Conservation (phyloP, 768 basidiomycete species). For the Hysterangium stoloniferum region DNA sequence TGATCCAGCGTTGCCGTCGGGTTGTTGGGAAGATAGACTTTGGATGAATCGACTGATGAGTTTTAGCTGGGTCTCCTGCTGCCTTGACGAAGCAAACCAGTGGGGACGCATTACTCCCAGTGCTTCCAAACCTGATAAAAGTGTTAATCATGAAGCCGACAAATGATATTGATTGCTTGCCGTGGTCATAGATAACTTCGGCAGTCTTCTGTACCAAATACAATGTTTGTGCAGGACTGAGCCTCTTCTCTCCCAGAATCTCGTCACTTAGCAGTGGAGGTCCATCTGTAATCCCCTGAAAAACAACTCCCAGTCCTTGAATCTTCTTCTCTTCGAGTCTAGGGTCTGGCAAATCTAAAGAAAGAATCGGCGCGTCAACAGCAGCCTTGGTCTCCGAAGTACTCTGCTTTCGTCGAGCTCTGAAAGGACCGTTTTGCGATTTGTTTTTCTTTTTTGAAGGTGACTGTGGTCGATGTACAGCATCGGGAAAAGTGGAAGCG, state of each 20-base stretch:
- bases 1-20: constrained; percentile 41
- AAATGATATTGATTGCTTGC: constrained; percentile 31
- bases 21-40: constrained; percentile 42
- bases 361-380: constrained; percentile 43
- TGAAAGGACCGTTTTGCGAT: not conserved
- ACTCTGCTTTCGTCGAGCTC: not conserved
- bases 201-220: constrained; percentile 60
- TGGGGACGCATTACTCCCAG: constrained; percentile 82
- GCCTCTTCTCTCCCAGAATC: constrained; percentile 46
- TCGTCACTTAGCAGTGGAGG: constrained; percentile 41
- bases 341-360: constrained; percentile 50
- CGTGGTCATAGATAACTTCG: constrained; percentile 55
- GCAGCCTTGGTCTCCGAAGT: constrained; percentile 20
- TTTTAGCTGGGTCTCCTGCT: constrained; percentile 45
- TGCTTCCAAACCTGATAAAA: constrained; percentile 57
- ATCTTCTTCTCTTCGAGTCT: constrained; percentile 41
- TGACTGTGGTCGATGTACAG: not conserved
- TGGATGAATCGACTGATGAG: constrained; percentile 63
- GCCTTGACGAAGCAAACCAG: constrained; percentile 61
- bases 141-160: constrained; percentile 1
- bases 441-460: not conserved
- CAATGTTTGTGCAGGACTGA: constrained; percentile 58
- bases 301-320: constrained; percentile 42
- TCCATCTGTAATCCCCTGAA: constrained; percentile 51
- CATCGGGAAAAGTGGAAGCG: not conserved